phyloP scores from a whole-genome alignment of 2,329 filamentous ascomycete species.

The Didymella pinodella region DNA sequence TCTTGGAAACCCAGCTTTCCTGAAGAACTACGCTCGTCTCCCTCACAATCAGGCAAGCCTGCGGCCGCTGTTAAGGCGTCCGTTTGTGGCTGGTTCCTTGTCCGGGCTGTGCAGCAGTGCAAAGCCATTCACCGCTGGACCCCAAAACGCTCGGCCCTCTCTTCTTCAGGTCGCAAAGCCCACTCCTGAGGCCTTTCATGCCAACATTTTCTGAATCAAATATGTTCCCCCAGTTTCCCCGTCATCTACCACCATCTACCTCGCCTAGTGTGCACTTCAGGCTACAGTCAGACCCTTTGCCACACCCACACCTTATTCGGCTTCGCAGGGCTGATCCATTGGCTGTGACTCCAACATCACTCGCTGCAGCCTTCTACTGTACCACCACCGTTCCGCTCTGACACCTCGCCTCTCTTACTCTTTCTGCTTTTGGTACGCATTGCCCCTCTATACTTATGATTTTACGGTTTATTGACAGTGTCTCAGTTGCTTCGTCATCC shows the following conservation, averaged over 20 bases:
- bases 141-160: conserved; percentile 30
- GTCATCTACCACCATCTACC: not conserved
- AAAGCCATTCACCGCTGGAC: conserved; percentile 39
- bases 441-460: conserved; percentile 26
- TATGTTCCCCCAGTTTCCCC: conserved; percentile 9
- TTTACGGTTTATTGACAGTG: conserved; percentile 31
- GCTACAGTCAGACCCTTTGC: conserved; percentile 41
- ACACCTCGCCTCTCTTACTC: conserved; percentile 36
- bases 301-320: conserved; percentile 37
- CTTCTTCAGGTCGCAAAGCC: conserved; percentile 35
- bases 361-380: conserved; percentile 37
- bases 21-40: not conserved
- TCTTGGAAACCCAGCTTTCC: not conserved
- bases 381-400: conserved; percentile 35
- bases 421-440: conserved; percentile 24
- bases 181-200: conserved; percentile 35
- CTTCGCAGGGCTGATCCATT: conserved; percentile 36
- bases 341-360: conserved; percentile 32
- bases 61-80: conserved; percentile 11
- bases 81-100: conserved; percentile 15
- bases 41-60: conserved; percentile 15
- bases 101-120: conserved; percentile 50
- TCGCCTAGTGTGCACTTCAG: conserved; percentile 29
- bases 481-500: conserved; percentile 38
- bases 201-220: conserved; percentile 22